Evolutionary conservation across 148 eudicot species (phyloP), one percentile per base, ranked within the genome.

Genomic region (Vaccinium macrocarpon): DNA sequence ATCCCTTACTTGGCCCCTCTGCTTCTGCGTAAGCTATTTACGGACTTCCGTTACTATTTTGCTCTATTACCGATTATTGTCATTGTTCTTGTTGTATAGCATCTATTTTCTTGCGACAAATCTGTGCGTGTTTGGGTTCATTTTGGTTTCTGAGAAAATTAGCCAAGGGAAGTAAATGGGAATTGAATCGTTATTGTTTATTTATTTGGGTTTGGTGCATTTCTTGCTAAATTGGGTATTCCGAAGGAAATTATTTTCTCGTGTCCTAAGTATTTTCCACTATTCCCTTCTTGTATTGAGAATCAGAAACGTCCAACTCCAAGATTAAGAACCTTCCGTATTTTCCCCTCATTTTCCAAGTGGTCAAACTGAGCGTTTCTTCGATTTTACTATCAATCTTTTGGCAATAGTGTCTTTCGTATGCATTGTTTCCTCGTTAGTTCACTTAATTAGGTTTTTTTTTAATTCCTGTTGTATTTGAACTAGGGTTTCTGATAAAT

Each of bases 1-100:
- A 95, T 82, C 98, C 97, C 57, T 85, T 95, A 23, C 97, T 95
- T 53, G 97, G 95, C 1, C 98, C 98, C 46, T 95, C 98, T 27
- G 82, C 92, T 83, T 90, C 95, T 42, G 86, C 88, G 98, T 94
- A 61, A 87, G 92, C 79, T 51, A 12, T n/a, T 21, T 42, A 35
- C 38, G 3, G 38, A 35, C 38, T 80, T 55, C 68, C n/a, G 13
- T 12, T 57, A 21, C 18, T 35, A 35, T 35, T 68, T 82, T 55
- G 76, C 49, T 25, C 21, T 56, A 8, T 23, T 75, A 7, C 56
- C 55, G 73, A 62, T 83, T 71, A 51, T 61, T 29, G 27, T 55
- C 78, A 12, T 42, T 78, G 29, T 42, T 85, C 49, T 50, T 55
- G 5, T 74, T 53, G 19, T 16, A 14, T 57, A 32, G 38, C 23